A percentile compares a stretch with the other conserved stretches of the same genome.
phyloP scores from a whole-genome alignment of 2,329 filamentous ascomycete species.

The Malbranchea zuffiana region DNA sequence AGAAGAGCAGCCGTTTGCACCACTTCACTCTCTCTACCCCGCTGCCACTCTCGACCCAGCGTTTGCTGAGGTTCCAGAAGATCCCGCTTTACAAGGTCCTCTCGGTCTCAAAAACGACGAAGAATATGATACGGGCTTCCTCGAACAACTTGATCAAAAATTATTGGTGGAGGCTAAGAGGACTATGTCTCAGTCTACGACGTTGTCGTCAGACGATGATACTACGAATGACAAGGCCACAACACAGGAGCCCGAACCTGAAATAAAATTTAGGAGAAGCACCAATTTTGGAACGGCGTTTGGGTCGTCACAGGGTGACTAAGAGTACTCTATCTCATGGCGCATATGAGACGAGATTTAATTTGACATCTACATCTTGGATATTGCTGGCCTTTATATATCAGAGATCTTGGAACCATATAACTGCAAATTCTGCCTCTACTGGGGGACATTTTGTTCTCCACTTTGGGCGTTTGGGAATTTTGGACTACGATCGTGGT shows the following conservation, averaged over 20 bases:
- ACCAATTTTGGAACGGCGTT: slow-evolving; percentile 41
- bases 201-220: slow-evolving; percentile 19
- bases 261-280: slow-evolving; percentile 35
- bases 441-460: too few relatives aligned
- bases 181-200: slow-evolving; percentile 18
- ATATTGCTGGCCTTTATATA: too few relatives aligned
- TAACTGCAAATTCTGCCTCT: too few relatives aligned
- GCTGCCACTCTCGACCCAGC: slow-evolving; percentile 28
- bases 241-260: slow-evolving; percentile 29
- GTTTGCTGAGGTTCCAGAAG: slow-evolving; percentile 32
- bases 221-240: slow-evolving; percentile 18
- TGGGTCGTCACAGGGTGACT: slow-evolving; percentile 20
- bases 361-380: too few relatives aligned
- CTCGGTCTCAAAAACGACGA: slow-evolving; percentile 34
- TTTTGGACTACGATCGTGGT: too few relatives aligned
- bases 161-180: slow-evolving; percentile 33
- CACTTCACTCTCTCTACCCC: slow-evolving; percentile 18
- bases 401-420: too few relatives aligned
- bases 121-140: slow-evolving; percentile 31
- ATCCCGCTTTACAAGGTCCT: slow-evolving; percentile 35
- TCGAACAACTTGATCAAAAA: slow-evolving; percentile 34
- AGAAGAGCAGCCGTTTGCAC: slow-evolving; percentile 25
- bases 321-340: slow-evolving; percentile 1
- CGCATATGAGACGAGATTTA: too few relatives aligned
- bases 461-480: too few relatives aligned